phyloP scores from a whole-genome alignment of 176 grass and related monocot genomes.

The Oryza meyeriana region DNA sequence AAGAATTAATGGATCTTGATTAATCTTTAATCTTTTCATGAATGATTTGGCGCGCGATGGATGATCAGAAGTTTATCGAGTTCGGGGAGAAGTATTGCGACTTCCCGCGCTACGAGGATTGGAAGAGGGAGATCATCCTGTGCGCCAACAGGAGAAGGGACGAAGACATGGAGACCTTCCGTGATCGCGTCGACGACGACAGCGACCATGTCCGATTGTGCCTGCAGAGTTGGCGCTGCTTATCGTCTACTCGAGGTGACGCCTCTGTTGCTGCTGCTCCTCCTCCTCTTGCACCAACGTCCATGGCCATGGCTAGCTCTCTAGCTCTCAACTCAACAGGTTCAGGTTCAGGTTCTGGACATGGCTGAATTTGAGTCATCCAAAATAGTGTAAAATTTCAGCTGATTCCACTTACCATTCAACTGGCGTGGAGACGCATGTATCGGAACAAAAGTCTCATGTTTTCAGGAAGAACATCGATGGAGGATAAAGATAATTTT shows the following conservation, averaged over 20 bases:
- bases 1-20: background rate
- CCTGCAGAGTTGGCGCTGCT: background rate
- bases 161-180: constrained; percentile 2
- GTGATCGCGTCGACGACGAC: constrained; percentile 6
- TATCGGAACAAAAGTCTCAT: too few species aligned
- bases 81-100: constrained; percentile 10
- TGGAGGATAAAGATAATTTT: too few species aligned
- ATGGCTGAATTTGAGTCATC: too few species aligned
- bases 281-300: background rate
- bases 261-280: background rate
- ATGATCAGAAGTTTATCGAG: constrained; percentile 5
- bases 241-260: background rate
- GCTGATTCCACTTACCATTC: too few species aligned
- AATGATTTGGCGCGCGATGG: background rate
- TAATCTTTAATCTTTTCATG: background rate
- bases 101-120: constrained; percentile 13
- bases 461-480: too few species aligned
- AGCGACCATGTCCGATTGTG: background rate
- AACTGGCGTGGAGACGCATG: too few species aligned
- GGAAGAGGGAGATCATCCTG: background rate
- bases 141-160: fast-evolving
- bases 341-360: background rate
- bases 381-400: too few species aligned
- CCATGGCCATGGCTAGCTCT: background rate
- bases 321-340: background rate